Evolutionary conservation across 805 yeast species (phyloP).

Genomic region (Metschnikowia dekortorum): DNA sequence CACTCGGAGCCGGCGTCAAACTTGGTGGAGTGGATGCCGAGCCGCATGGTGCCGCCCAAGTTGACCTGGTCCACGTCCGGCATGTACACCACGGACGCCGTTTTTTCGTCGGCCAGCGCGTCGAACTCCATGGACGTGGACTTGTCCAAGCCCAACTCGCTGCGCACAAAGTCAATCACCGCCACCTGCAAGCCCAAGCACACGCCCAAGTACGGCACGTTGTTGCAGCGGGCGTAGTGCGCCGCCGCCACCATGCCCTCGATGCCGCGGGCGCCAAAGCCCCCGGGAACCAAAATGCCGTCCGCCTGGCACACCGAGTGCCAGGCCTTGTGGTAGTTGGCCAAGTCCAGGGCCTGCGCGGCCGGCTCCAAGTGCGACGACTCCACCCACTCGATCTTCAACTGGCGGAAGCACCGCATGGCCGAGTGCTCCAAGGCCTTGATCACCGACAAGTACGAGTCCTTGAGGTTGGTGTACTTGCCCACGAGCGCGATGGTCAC

Average conservation of each 20-base stretch:
- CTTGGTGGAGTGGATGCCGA: conserved; percentile 87
- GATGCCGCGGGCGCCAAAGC: conserved; percentile 94
- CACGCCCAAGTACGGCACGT: conserved; percentile 92
- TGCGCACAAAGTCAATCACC: conserved; percentile 86
- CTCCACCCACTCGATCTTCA: conserved; percentile 94
- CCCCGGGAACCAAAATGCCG: conserved; percentile 97
- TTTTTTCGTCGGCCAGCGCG: conserved; percentile 53
- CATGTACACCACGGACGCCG: conserved; percentile 89
- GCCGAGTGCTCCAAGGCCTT: conserved; percentile 95
- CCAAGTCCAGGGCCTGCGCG: conserved; percentile 58
- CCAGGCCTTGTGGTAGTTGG: conserved; percentile 93
- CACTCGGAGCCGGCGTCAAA: conserved; percentile 66
- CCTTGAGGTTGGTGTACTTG: conserved; percentile 92
- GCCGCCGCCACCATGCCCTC: conserved; percentile 98
- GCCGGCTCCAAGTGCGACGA: conserved; percentile 83
- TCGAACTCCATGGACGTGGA: conserved; percentile 84
- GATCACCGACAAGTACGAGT: conserved; percentile 90
- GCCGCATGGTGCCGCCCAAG: conserved; percentile 98
- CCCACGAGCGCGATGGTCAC: conserved; percentile 97
- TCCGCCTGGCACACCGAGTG: conserved; percentile 87
- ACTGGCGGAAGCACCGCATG: conserved; percentile 78
- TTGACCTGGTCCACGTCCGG: conserved; percentile 95
- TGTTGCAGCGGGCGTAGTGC: conserved; percentile 95
- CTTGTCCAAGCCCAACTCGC: conserved; percentile 61
- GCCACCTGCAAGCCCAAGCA: conserved; percentile 98